phyloP scores from a whole-genome alignment of 1,284 basidiomycete genomes.

The Inonotus hispidus region DNA sequence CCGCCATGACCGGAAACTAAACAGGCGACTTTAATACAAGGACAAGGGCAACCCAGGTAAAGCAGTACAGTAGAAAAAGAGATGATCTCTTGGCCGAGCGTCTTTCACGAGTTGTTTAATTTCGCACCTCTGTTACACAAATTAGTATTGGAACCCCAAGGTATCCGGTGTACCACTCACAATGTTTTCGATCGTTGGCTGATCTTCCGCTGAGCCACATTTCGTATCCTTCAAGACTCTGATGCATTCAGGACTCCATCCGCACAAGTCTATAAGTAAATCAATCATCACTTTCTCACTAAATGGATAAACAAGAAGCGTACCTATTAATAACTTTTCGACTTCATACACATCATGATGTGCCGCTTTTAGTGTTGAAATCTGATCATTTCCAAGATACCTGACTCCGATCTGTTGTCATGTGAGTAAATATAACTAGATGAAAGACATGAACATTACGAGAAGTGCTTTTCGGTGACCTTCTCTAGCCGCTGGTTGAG shows the following conservation, averaged over 20 bases:
- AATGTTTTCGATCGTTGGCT: constrained; percentile 18
- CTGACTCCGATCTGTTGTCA: constrained; percentile 11
- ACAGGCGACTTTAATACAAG: background rate
- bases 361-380: constrained; percentile 11
- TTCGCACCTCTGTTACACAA: constrained; percentile 10
- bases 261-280: constrained; percentile 3
- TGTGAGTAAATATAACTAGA: background rate
- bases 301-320: background rate
- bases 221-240: constrained; percentile 20
- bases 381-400: constrained; percentile 4
- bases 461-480: constrained; percentile 11
- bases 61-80: constrained; percentile 19
- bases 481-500: background rate
- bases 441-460: background rate
- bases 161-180: constrained; percentile 5
- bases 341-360: constrained; percentile 19
- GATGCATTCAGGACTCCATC: constrained; percentile 15
- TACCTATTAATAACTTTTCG: constrained; percentile 15
- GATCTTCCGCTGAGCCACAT: background rate
- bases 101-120: constrained; percentile 13
- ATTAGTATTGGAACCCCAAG: background rate
- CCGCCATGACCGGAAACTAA: constrained; percentile 20
- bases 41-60: background rate
- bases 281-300: no score
- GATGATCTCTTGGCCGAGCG: constrained; percentile 16